These are phyloP conservation scores for Claviceps arundinis DNA, from an alignment of 2,329 filamentous ascomycete species.

Conservation along the genomic window DNA sequence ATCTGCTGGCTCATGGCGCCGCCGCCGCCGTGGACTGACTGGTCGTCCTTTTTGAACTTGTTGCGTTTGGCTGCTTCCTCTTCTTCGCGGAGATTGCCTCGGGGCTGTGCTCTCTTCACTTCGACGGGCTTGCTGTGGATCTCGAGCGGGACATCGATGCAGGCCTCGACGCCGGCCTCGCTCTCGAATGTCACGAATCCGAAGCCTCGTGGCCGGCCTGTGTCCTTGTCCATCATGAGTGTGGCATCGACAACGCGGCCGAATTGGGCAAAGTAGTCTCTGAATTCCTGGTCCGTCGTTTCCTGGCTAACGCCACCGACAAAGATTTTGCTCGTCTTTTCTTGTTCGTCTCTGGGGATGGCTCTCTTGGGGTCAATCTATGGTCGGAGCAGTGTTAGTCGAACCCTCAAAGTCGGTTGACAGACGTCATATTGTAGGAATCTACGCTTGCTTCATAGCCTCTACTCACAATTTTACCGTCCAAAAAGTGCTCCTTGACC, in stretches of 20 bases:
- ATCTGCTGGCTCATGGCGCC: slow-evolving; percentile 27
- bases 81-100: slow-evolving; percentile 86
- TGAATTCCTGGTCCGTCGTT: slow-evolving; percentile 90
- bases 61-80: slow-evolving; percentile 56
- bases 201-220: slow-evolving; percentile 88
- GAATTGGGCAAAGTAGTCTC: slow-evolving; percentile 92
- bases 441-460: too few species aligned
- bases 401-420: neutral
- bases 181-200: slow-evolving; percentile 98
- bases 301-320: slow-evolving; percentile 96
- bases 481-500: slow-evolving; percentile 97
- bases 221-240: slow-evolving; percentile 99
- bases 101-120: slow-evolving; percentile 93
- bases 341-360: slow-evolving; percentile 93
- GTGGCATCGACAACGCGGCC: slow-evolving; percentile 94
- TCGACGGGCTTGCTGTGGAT: slow-evolving; percentile 95
- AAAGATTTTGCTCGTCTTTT: slow-evolving; percentile 97
- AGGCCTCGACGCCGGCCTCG: slow-evolving; percentile 86
- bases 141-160: slow-evolving; percentile 70
- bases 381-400: neutral
- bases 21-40: slow-evolving; percentile 13
- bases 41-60: slow-evolving; percentile 44
- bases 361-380: slow-evolving; percentile 97
- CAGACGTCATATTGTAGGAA: too few species aligned
- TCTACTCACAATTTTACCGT: slow-evolving; percentile 83